phyloP scores from a whole-genome alignment of 2,329 filamentous ascomycete species.

The Dactylonectria macrodidyma region DNA sequence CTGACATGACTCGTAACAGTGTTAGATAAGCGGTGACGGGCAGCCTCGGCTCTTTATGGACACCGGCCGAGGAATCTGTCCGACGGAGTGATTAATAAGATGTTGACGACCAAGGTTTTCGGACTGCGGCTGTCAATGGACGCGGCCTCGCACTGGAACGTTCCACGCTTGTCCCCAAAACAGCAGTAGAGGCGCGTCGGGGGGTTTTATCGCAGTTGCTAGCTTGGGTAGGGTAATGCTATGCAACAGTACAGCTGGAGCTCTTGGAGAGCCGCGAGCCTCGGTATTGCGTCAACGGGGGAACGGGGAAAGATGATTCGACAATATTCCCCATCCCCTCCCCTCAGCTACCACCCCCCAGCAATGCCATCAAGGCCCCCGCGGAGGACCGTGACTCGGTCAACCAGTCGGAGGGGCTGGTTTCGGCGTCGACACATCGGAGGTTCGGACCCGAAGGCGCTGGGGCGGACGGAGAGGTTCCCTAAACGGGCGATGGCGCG shows the following conservation, averaged over 20 bases:
- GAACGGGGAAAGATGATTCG: background rate
- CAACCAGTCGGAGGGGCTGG: slow-evolving; percentile 6
- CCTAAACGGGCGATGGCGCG: slow-evolving; percentile 46
- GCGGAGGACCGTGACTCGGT: background rate
- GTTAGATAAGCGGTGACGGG: background rate
- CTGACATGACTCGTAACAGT: too few species aligned
- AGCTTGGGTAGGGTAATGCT: too few species aligned
- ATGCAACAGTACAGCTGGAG: background rate
- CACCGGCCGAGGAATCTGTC: background rate
- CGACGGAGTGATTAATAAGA: background rate
- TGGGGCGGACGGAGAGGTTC: slow-evolving; percentile 41
- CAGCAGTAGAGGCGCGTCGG: background rate
- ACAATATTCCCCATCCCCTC: too few species aligned
- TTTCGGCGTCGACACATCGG: slow-evolving; percentile 14
- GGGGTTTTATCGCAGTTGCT: too few species aligned
- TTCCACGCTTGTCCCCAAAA: background rate
- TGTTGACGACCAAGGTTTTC: background rate
- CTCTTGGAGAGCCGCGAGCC: slow-evolving; percentile 16
- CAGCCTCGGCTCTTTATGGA: background rate
- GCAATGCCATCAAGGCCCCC: background rate
- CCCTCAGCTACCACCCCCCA: background rate
- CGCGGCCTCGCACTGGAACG: background rate
- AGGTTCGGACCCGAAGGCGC: slow-evolving; percentile 1
- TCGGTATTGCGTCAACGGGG: slow-evolving; percentile 27
- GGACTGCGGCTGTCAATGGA: background rate